phyloP scores from a whole-genome alignment of 495 filamentous ascomycete species.

The Peziza echinospora region DNA sequence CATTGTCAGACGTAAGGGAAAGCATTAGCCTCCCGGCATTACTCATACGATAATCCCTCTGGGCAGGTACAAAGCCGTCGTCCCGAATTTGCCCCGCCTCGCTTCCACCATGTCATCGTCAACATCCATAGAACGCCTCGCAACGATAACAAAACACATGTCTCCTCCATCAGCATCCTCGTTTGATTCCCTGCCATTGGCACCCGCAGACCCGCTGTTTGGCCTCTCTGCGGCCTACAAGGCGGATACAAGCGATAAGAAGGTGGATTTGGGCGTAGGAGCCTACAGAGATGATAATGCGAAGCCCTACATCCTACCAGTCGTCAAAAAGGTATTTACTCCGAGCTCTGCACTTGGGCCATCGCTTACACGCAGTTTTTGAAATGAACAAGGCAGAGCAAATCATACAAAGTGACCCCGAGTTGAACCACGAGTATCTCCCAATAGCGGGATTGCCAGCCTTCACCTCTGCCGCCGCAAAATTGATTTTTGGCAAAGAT shows the following conservation, averaged over 20 bases:
- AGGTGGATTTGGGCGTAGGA: slow-evolving; percentile 91
- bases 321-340: slow-evolving; percentile 94
- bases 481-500: slow-evolving; percentile 60
- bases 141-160: slow-evolving; percentile 31
- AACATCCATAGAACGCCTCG: neutral
- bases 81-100: too few species aligned
- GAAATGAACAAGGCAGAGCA: slow-evolving; percentile 94
- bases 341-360: neutral
- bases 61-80: too few species aligned
- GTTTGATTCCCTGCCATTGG: slow-evolving; percentile 71
- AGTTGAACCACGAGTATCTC: slow-evolving; percentile 92
- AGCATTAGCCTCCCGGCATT: too few species aligned
- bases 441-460: slow-evolving; percentile 74
- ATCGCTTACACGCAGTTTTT: neutral
- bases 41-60: too few species aligned
- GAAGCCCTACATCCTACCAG: slow-evolving; percentile 95
- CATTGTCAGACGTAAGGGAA: too few species aligned
- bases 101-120: slow-evolving; percentile 2
- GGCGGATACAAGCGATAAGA: slow-evolving; percentile 61
- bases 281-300: slow-evolving; percentile 89
- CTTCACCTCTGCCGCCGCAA: slow-evolving; percentile 73
- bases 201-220: slow-evolving; percentile 89
- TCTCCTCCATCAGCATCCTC: slow-evolving; percentile 32
- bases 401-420: slow-evolving; percentile 63
- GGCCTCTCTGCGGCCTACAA: slow-evolving; percentile 76